phyloP scores from a whole-genome alignment of 331 rosid genomes.

The Pyrus hybrid region DNA sequence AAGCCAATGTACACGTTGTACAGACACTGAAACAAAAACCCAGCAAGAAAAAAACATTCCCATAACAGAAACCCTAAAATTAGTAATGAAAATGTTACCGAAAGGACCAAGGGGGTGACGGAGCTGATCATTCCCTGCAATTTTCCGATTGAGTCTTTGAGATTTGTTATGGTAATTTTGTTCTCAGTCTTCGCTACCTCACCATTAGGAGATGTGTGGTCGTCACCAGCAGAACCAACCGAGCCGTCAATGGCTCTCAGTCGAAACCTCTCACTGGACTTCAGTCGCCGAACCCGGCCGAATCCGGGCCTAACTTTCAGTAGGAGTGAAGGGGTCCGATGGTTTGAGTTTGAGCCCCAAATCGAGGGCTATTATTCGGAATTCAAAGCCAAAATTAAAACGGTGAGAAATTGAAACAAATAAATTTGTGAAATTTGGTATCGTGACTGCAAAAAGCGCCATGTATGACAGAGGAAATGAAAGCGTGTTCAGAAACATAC shows the following conservation, averaged over 20 bases:
- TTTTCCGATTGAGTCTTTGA: constrained; percentile 26
- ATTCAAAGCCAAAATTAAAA: constrained; percentile 2
- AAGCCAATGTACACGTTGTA: neutral
- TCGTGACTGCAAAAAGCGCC: neutral
- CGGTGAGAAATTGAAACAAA: neutral
- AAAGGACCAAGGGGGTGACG: constrained; percentile 20
- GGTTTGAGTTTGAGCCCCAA: constrained; percentile 27
- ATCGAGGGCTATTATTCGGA: constrained; percentile 24
- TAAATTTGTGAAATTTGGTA: neutral
- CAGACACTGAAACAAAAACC: neutral
- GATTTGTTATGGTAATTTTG: neutral
- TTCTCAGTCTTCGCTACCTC: constrained; percentile 8
- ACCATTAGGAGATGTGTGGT: constrained; percentile 1
- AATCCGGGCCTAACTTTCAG: constrained; percentile 18
- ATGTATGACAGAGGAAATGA: neutral
- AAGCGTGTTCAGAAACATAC: constrained; percentile 11
- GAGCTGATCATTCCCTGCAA: constrained; percentile 37
- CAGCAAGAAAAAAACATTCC: neutral
- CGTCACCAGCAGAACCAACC: constrained; percentile 2
- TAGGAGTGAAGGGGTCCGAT: neutral
- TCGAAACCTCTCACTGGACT: constrained; percentile 3
- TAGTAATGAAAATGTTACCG: constrained; percentile 22
- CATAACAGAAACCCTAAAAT: neutral
- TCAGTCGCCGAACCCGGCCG: constrained; percentile 9
- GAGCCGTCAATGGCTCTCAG: constrained; percentile 33